Conservation (phyloP, 257 asterid genomes). For the Echium plantagineum region DNA sequence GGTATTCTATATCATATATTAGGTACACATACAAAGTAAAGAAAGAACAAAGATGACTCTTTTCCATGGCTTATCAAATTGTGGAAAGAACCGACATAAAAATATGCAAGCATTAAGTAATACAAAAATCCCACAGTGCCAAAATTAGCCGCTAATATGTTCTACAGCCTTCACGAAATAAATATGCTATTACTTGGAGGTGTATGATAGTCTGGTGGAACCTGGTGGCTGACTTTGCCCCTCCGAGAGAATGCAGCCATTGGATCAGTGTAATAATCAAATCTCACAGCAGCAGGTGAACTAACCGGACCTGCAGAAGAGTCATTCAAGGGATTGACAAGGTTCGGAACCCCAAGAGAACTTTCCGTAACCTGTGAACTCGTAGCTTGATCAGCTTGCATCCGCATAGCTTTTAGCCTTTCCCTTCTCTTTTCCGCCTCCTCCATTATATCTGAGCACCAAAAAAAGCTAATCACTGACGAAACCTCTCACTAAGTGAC, state of each 20-base stretch:
- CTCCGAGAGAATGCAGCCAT: constrained; percentile 63
- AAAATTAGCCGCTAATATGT: neutral
- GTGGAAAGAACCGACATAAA: neutral
- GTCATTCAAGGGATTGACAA: constrained; percentile 61
- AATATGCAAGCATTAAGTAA: neutral
- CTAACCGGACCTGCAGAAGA: constrained; percentile 16
- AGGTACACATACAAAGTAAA: neutral
- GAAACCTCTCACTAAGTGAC: neutral
- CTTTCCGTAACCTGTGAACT: constrained; percentile 11
- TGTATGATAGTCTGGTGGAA: constrained; percentile 26
- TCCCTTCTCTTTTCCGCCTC: constrained; percentile 70
- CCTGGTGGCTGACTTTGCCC: constrained; percentile 36
- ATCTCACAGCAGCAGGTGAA: constrained; percentile 34
- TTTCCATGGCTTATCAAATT: neutral
- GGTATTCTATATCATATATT: neutral
- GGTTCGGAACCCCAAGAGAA: constrained; percentile 24
- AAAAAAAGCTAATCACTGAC: neutral
- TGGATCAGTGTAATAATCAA: constrained; percentile 78
- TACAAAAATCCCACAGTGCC: neutral
- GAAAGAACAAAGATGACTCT: neutral
- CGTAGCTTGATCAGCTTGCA: constrained; percentile 41
- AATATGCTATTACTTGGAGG: constrained; percentile 46
- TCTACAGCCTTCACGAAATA: constrained; percentile 3
- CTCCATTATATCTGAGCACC: constrained; percentile 37
- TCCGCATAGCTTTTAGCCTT: constrained; percentile 60